Conservation (phyloP, 192 early-diverging fungal genomes). For the Endogone sp. region DNA sequence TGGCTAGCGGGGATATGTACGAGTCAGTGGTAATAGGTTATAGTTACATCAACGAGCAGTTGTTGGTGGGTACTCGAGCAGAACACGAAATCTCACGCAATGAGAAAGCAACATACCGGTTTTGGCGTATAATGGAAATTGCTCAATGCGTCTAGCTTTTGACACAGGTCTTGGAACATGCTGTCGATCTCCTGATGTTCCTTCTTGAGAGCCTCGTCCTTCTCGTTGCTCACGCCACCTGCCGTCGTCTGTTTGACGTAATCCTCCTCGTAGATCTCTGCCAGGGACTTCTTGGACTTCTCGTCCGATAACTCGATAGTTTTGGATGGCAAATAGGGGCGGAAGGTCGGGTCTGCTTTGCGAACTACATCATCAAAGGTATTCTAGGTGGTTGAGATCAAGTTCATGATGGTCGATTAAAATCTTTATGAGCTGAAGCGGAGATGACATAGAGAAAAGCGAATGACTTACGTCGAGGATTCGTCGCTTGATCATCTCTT, state of each 20-base stretch:
- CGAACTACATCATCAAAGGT: slow-evolving; percentile 94
- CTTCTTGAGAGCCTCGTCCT: slow-evolving; percentile 70
- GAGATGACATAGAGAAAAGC: background rate
- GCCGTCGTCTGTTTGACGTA: slow-evolving; percentile 64
- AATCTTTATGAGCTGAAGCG: background rate
- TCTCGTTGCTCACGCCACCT: slow-evolving; percentile 56
- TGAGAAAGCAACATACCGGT: slow-evolving; percentile 31
- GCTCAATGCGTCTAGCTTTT: slow-evolving; percentile 86
- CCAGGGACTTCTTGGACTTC: slow-evolving; percentile 82
- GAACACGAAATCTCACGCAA: too few species aligned
- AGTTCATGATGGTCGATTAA: background rate
- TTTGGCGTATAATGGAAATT: slow-evolving; percentile 94
- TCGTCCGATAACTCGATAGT: slow-evolving; percentile 82
- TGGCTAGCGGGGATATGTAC: slow-evolving; percentile 16
- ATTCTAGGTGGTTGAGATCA: slow-evolving; percentile 16
- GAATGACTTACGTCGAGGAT: slow-evolving; percentile 74
- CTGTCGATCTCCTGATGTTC: slow-evolving; percentile 79
- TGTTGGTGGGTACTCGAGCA: too few species aligned
- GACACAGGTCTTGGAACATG: slow-evolving; percentile 75
- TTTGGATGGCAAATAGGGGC: slow-evolving; percentile 67
- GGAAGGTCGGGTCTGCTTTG: slow-evolving; percentile 71
- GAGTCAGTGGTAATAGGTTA: background rate
- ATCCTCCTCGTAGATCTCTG: slow-evolving; percentile 90
- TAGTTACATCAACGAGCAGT: background rate
- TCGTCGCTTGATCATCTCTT: slow-evolving; percentile 91